A percentile compares a stretch with the other conserved stretches of the same genome.
phyloP scores from a whole-genome alignment of 2,329 filamentous ascomycete genomes.

The Chaetomium strumarium region DNA sequence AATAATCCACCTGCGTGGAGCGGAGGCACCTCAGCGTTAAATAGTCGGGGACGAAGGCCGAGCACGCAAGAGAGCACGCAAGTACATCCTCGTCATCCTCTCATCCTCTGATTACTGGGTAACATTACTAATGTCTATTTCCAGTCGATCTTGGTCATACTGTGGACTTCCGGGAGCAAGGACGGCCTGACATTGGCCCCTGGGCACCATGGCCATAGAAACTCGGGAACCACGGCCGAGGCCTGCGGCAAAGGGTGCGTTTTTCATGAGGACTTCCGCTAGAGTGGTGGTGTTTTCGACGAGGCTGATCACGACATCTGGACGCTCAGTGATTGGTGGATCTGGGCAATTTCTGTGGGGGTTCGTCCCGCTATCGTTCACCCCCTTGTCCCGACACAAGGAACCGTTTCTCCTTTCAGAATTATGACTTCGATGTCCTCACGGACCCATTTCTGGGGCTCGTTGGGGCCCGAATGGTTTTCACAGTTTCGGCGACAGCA shows the following conservation, averaged over 20 bases:
- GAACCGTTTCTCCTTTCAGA: neutral
- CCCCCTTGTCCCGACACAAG: slow-evolving; percentile 11
- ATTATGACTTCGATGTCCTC: too few species aligned
- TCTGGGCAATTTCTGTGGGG: slow-evolving; percentile 18
- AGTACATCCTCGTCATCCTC: neutral
- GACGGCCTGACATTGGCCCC: slow-evolving; percentile 15
- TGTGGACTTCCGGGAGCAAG: slow-evolving; percentile 2
- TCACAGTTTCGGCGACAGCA: too few species aligned
- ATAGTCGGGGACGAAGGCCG: slow-evolving; percentile 5
- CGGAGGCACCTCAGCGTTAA: slow-evolving; percentile 4
- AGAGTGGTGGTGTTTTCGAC: slow-evolving; percentile 25
- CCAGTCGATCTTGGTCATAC: slow-evolving; percentile 11
- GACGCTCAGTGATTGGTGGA: slow-evolving; percentile 22
- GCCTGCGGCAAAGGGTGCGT: slow-evolving; percentile 15
- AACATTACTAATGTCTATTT: slow-evolving; percentile 20
- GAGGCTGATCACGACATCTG: slow-evolving; percentile 27
- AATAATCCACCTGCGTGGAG: slow-evolving; percentile 10
- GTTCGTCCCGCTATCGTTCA: slow-evolving; percentile 7
- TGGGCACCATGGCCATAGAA: neutral
- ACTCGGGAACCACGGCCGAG: slow-evolving; percentile 10
- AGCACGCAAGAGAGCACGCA: neutral
- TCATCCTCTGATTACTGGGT: neutral
- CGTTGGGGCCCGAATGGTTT: too few species aligned
- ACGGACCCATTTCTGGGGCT: too few species aligned
- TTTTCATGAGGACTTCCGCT: slow-evolving; percentile 17